Evolutionary conservation across 257 asterid species (phyloP), one percentile per base, ranked within the genome.

Genomic region (Fraxinus americana): DNA sequence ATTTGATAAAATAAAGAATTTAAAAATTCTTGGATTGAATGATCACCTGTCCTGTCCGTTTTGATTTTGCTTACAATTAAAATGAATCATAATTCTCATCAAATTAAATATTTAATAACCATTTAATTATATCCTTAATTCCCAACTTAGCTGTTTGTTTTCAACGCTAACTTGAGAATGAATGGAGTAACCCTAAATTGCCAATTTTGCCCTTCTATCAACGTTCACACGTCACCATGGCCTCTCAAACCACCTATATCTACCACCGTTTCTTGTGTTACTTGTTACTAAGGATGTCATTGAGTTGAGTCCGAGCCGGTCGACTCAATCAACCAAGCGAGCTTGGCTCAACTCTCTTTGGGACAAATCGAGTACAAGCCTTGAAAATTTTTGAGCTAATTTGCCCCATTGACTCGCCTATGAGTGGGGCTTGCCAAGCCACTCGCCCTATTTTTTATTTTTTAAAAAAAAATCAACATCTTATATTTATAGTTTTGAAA

Each of bases 31-130:
- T 0, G 50, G 16, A 41, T 8, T 41, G 30, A 63, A 21, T 23
- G 67, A 23, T 61, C 30, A 23, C 32, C 32, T n/a, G 67, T 63
- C 68, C 68, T n/a, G n/a, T n/a, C n/a, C n/a, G 69, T 63, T 63
- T 63, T 63, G 69, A 63, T 63, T 63, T 61, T 17, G 9, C 34
- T 3, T 8, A 25, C 32, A 23, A 61, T 61, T 61, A 61, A 61
- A 8, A 12, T 23, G 69, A 63, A 9, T 10, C 8, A 25, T 63
- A 63, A 63, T 23, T 27, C 35, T 25, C 32, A 63, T 63, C 5
- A 63, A 63, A 54, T 54, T 3, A 48, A 63, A 3, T 63, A 11
- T n/a, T 63, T 41, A 41, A 41, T 11, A 10, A 41, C 11, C 8
- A 38, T 38, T 38, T 7, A 38, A 38, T 38, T 38, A 7, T 38